These are phyloP conservation scores for Suillus sp. DNA, from an alignment of 768 basidiomycete genomes.

Conservation along the genomic window DNA sequence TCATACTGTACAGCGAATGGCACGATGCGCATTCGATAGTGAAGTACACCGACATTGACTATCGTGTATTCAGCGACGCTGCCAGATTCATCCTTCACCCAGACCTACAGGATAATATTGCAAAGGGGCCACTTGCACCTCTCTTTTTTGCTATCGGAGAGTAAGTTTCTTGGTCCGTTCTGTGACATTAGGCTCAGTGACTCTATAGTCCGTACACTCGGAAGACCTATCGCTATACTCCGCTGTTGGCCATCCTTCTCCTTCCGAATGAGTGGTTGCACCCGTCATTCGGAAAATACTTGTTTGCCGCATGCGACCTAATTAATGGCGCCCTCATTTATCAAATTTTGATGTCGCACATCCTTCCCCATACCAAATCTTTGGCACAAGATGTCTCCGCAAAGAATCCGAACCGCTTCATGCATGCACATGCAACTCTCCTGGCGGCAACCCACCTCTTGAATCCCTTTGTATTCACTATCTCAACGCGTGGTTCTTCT, in stretches of 20 bases:
- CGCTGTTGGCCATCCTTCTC: slow-evolving; percentile 81
- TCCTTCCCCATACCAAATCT: slow-evolving; percentile 34
- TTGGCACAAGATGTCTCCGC: slow-evolving; percentile 7
- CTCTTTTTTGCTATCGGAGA: slow-evolving; percentile 59
- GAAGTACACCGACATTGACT: slow-evolving; percentile 99
- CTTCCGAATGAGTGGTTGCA: slow-evolving; percentile 81
- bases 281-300: slow-evolving; percentile 86
- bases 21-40: slow-evolving; percentile 81
- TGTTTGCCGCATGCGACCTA: slow-evolving; percentile 86
- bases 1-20: slow-evolving; percentile 89
- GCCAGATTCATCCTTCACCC: slow-evolving; percentile 66
- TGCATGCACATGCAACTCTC: slow-evolving; percentile 46
- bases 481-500: slow-evolving; percentile 95
- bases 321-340: slow-evolving; percentile 76
- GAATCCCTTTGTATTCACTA: slow-evolving; percentile 93
- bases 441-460: slow-evolving; percentile 77
- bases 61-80: slow-evolving; percentile 93
- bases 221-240: slow-evolving; percentile 96
- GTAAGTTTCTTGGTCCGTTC: slow-evolving; percentile 51
- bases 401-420: slow-evolving; percentile 12
- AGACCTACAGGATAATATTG: slow-evolving; percentile 46
- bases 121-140: slow-evolving; percentile 59
- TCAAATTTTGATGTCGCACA: slow-evolving; percentile 51
- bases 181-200: slow-evolving; percentile 14
- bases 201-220: slow-evolving; percentile 79